Percentiles rank a stretch among this genome's conserved stretches.
These are phyloP conservation scores for Agrocybe chaxingu DNA, from an alignment of 768 basidiomycete genomes.

Conservation along the genomic window DNA sequence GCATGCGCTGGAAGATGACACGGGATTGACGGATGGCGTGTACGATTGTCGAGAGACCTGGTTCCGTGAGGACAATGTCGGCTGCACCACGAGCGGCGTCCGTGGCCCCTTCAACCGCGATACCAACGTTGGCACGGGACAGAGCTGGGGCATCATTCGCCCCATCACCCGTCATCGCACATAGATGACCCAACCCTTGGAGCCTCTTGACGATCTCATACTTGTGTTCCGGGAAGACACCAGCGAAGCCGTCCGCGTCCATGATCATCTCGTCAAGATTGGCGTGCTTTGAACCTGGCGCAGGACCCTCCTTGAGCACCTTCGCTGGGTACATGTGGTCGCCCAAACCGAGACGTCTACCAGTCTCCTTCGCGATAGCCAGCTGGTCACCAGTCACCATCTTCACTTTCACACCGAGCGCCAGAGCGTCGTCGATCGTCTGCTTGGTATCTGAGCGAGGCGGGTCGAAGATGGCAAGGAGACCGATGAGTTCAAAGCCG, in stretches of 20 bases:
- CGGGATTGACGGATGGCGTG: conserved; percentile 98
- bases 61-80: conserved; percentile 97
- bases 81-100: conserved; percentile 98
- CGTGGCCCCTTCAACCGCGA: conserved; percentile 98
- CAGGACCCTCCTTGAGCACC: conserved; percentile 96
- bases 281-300: conserved; percentile 77
- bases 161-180: conserved; percentile 99
- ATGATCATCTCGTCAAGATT: conserved; percentile 97
- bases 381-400: conserved; percentile 99
- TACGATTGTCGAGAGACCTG: conserved; percentile 98
- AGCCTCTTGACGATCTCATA: conserved; percentile 99
- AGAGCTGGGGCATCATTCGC: conserved; percentile 98
- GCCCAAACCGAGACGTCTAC: conserved; percentile 94
- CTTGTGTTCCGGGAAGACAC: conserved; percentile 99
- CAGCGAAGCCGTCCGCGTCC: conserved; percentile 98
- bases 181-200: conserved; percentile 91
- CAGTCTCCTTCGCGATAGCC: conserved; percentile 98
- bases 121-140: conserved; percentile 98
- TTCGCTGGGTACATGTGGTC: conserved; percentile 99
- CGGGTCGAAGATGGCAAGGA: conserved; percentile 96
- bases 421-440: conserved; percentile 95
- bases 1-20: conserved; percentile 99
- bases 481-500: conserved; percentile 96
- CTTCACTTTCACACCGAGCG: conserved; percentile 97
- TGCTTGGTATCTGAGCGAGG: conserved; percentile 98